Percentiles rank a stretch among this genome's conserved stretches.
phyloP scores from a whole-genome alignment of 208 protist genomes.

The Crithidia brevicula region DNA sequence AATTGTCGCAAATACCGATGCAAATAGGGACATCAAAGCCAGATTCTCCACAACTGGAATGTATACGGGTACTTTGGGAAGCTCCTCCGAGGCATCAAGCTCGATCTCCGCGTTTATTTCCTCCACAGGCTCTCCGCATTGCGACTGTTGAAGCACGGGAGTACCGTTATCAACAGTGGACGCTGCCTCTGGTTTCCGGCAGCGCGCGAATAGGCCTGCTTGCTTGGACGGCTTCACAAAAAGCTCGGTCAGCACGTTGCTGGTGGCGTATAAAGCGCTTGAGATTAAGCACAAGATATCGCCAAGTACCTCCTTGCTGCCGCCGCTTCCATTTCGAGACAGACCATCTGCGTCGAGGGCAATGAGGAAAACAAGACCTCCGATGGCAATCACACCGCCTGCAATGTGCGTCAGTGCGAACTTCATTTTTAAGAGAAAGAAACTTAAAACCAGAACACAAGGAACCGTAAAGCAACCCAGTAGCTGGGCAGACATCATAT shows the following conservation, averaged over 20 bases:
- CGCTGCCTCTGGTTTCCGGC: background rate
- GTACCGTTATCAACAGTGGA: background rate
- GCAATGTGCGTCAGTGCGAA: constrained; percentile 85
- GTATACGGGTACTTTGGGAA: constrained; percentile 56
- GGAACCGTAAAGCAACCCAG: constrained; percentile 94
- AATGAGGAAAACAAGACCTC: constrained; percentile 83
- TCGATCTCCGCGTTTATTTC: background rate
- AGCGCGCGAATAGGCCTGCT: constrained; percentile 20
- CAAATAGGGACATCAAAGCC: constrained; percentile 76
- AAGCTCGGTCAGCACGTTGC: constrained; percentile 93
- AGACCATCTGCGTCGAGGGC: constrained; percentile 74
- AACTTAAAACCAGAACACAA: constrained; percentile 89
- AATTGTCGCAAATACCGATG: constrained; percentile 62
- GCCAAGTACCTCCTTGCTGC: constrained; percentile 67
- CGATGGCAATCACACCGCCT: constrained; percentile 79
- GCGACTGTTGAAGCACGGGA: background rate
- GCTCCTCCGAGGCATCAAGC: constrained; percentile 20
- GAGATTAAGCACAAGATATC: constrained; percentile 87
- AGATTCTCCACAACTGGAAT: constrained; percentile 82
- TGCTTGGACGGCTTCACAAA: constrained; percentile 79
- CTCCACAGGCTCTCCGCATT: constrained; percentile 1
- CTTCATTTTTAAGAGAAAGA: constrained; percentile 81
- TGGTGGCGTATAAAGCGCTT: constrained; percentile 82
- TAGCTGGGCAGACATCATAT: constrained; percentile 91
- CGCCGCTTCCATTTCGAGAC: constrained; percentile 35